phyloP scores from a whole-genome alignment of 305 asterid species.

The Fraxinus albicans region DNA sequence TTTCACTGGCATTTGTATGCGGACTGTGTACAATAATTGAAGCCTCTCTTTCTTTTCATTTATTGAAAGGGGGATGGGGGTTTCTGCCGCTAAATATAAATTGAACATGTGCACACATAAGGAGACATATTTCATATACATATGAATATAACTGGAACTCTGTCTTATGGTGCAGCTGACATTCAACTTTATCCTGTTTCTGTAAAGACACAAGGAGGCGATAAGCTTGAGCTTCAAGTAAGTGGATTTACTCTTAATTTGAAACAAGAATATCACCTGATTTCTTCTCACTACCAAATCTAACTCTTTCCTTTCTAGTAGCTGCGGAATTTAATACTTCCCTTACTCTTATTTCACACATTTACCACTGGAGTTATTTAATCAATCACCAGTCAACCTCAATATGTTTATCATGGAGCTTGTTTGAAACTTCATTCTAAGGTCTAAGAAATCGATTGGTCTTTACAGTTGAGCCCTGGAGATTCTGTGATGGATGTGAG shows the following conservation, averaged over 20 bases:
- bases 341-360: neutral
- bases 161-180: slow-evolving; percentile 53
- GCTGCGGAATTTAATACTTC: neutral
- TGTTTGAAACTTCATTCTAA: slow-evolving; percentile 6
- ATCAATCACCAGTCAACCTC: slow-evolving; percentile 4
- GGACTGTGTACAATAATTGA: neutral
- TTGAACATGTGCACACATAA: neutral
- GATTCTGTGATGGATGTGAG: slow-evolving; percentile 93
- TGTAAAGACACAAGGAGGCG: slow-evolving; percentile 81
- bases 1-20: neutral
- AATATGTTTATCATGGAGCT: slow-evolving; percentile 7
- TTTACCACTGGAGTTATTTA: neutral
- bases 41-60: neutral
- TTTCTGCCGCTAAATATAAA: neutral
- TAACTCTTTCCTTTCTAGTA: slow-evolving; percentile 2
- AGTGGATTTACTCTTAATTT: slow-evolving; percentile 21
- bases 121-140: neutral
- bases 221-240: slow-evolving; percentile 88
- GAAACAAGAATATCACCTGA: slow-evolving; percentile 5
- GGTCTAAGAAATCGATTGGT: slow-evolving; percentile 21
- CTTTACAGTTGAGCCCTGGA: slow-evolving; percentile 84
- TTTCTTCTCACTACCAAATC: neutral
- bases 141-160: neutral
- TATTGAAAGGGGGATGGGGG: neutral
- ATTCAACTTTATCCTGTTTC: slow-evolving; percentile 78